Evolutionary conservation across 129 eudicot species (phyloP), one percentile per base, ranked within the genome.

Genomic region (Chrysanthemum lavandulifolium): DNA sequence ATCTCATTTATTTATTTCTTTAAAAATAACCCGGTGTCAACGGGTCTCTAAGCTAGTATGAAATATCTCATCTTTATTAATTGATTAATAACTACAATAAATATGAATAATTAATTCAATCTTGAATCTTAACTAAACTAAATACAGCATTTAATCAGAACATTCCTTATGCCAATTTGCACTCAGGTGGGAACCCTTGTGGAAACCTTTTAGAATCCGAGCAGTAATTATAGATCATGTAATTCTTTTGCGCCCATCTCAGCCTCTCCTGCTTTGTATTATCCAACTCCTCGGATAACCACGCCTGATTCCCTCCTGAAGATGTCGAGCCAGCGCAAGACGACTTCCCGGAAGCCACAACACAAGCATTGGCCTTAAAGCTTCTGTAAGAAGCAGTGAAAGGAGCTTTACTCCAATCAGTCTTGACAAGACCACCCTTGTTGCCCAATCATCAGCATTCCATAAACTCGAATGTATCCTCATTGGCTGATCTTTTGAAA

Each of bases 371-470:
- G 3, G 83, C 88, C 25, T 74, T 79, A 51, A 85, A 88, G 64
- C 80, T 84, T 43, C 85, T 74, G 73, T 85, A 88, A 0, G 96
- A 77, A 33, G 96, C 96, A 0, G 88, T 88, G 54, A 86, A 88
- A 16, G 96, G 96, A 13, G 96, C 96, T 12, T 86, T 47, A 16
- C 62, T 77, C 96, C 96, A 88, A 13, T 88, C 91, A 0, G 91
- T 83, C 82, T 88, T 85, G 45, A 85, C 82, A 14, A 85, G 80
- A 2, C 95, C 95, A 19, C 94, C 88, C 91, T 79, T 6, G 96
- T 88, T 2, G 96, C 91, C 96, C 96, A 88, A 7, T 88, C 90
- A 4, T 88, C 95, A 0, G 96, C 91, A 27, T 88, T 85, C 96
- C 96, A 88, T n/a, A 88, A 64, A 65, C 91, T 85, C 0, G 91